Evolutionary conservation across 1,139 yeast genomes (phyloP), one percentile per base, ranked within the genome.

Genomic region (Protomyces inouyei): DNA sequence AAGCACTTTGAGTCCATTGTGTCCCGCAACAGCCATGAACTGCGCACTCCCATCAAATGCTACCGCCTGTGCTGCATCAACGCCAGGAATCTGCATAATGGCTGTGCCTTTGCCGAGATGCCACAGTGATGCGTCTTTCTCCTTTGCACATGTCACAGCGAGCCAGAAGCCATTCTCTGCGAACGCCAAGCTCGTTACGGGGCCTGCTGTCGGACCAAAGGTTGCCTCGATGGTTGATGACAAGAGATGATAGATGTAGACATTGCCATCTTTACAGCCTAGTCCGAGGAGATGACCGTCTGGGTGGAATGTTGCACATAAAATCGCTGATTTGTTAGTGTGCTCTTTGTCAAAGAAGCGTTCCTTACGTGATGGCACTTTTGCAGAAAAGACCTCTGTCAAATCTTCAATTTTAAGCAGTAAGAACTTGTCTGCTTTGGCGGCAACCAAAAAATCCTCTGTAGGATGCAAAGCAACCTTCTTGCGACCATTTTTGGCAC

Each of bases 131-230:
- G 52, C 55, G 69, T 28, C 52, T 8, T 72, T 57, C 12, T 66
- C 67, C 9, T 36, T 35, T 4, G 79, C 74, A 70, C 76, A 55
- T 1, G 68, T 66, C 6, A 72, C 69, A 3, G 71, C 77, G 63
- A 87, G 74, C 87, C 90, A 86, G 73, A 85, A 86, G 3, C 95
- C 95, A 71, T 87, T 87, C 35, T 80, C 77, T 8, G 87, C 86
- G 76, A 87, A 87, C 57, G 74, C 72, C 1, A 87, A 70, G 23
- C 77, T 74, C 4, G 74, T 70, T 4, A 84, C 77, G 1, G 66
- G 63, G 0, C 73, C 70, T 37, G 73, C 70, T 9, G 68, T 67
- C 3, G 69, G 69, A 25, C 70, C 67, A n/a, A 83, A 71, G 0
- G 77, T 75, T 0, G 83, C 78, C 1, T 78, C 82, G 32, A 75